A percentile compares a stretch with the other conserved stretches of the same genome.
Conservation (phyloP, 805 yeast species). For the Starmerella cellae region DNA sequence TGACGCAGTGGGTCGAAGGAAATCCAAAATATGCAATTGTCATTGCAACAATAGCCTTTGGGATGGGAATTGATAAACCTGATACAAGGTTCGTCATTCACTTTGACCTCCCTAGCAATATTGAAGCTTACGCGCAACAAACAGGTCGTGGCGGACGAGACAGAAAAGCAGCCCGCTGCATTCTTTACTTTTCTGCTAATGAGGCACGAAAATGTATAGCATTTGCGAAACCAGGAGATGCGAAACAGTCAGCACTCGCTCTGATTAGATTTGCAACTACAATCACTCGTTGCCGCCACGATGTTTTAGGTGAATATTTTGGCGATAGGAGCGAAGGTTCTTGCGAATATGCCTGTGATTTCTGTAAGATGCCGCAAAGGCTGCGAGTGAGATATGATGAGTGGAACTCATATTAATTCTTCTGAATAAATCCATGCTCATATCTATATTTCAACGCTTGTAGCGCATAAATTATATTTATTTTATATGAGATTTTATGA, state of each 20-base stretch:
- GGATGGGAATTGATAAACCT: constrained; percentile 97
- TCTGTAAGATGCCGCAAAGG: constrained; percentile 36
- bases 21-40: constrained; percentile 45
- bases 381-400: constrained; percentile 10
- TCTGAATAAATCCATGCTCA: too few relatives aligned
- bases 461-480: too few relatives aligned
- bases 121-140: constrained; percentile 95
- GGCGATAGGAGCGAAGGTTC: constrained; percentile 45
- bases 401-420: constrained; percentile 9
- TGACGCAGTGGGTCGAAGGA: constrained; percentile 66
- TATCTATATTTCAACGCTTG: too few relatives aligned
- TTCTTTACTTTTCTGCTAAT: constrained; percentile 45
- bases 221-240: constrained; percentile 34
- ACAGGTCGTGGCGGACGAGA: constrained; percentile 98
- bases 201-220: constrained; percentile 50
- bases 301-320: constrained; percentile 75
- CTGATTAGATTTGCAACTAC: constrained; percentile 13
- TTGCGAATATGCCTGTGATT: constrained; percentile 73
- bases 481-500: too few relatives aligned
- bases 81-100: constrained; percentile 89
- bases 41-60: constrained; percentile 96
- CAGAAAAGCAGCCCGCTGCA: constrained; percentile 70
- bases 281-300: constrained; percentile 70
- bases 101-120: constrained; percentile 70
- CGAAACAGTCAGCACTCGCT: constrained; percentile 9